Percentiles rank a stretch among this genome's conserved stretches.
Evolutionary conservation across 2,329 filamentous ascomycete genomes (phyloP).

Genomic region (Cercospora janseana): DNA sequence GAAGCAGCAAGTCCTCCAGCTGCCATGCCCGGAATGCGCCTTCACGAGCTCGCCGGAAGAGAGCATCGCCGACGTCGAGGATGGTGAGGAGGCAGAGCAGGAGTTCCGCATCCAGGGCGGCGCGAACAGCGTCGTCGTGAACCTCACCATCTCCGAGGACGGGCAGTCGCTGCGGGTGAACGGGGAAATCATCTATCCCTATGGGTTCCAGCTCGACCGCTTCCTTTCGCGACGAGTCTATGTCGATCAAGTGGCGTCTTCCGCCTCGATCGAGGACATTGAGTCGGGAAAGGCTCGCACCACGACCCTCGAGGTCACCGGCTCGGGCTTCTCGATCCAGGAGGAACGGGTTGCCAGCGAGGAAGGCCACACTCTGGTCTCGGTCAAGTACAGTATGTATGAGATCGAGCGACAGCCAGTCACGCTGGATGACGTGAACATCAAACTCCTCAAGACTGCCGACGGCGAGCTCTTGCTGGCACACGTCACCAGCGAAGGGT

Average conservation of each 20-base stretch:
- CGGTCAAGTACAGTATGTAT: slow-evolving; percentile 58
- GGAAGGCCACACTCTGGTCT: slow-evolving; percentile 53
- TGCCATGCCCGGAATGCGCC: slow-evolving; percentile 57
- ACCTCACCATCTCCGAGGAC: slow-evolving; percentile 53
- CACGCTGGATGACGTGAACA: slow-evolving; percentile 57
- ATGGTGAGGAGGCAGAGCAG: slow-evolving; percentile 24
- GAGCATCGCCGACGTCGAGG: slow-evolving; percentile 23
- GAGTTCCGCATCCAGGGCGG: slow-evolving; percentile 36
- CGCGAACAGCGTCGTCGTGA: slow-evolving; percentile 43
- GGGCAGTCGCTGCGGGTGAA: slow-evolving; percentile 55
- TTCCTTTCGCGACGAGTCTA: slow-evolving; percentile 20
- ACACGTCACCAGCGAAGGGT: slow-evolving; percentile 15
- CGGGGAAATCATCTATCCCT: slow-evolving; percentile 59
- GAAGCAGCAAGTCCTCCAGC: slow-evolving; percentile 45
- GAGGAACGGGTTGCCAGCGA: slow-evolving; percentile 49
- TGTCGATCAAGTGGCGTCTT: slow-evolving; percentile 31
- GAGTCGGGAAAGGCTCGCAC: slow-evolving; percentile 32
- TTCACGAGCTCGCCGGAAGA: slow-evolving; percentile 38
- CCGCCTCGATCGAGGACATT: slow-evolving; percentile 27
- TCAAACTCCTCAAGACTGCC: slow-evolving; percentile 62
- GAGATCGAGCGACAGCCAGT: slow-evolving; percentile 54
- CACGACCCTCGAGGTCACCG: slow-evolving; percentile 38
- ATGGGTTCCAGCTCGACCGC: slow-evolving; percentile 12
- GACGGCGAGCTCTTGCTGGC: slow-evolving; percentile 57
- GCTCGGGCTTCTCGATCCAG: slow-evolving; percentile 40